Evolutionary conservation across 139 green algal genomes (phyloP).

Genomic region (Gonium pectorale): DNA sequence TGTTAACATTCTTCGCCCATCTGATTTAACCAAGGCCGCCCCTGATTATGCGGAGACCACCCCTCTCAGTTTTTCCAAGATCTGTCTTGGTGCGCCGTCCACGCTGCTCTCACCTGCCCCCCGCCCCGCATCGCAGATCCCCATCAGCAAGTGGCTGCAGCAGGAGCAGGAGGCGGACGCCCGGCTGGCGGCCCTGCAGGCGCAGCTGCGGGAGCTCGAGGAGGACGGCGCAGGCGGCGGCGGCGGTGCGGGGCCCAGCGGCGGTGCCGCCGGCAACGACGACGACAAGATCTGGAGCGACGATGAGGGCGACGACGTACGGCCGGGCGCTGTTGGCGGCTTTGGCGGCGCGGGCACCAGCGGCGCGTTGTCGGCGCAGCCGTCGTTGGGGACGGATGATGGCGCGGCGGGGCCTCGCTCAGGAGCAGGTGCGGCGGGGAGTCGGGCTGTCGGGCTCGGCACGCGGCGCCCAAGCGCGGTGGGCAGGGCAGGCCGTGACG

Average conservation of each 20-base stretch:
- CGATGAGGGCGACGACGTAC: slow-evolving; percentile 10
- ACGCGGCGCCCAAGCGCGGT: too few species aligned
- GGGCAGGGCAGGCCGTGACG: too few species aligned
- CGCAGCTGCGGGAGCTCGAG: slow-evolving; percentile 16
- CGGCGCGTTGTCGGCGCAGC: too few species aligned
- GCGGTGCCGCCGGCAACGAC: slow-evolving; percentile 1
- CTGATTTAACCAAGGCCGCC: not conserved
- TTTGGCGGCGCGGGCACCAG: too few species aligned
- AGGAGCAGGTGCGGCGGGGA: too few species aligned
- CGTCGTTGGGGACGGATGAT: too few species aligned
- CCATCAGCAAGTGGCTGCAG: slow-evolving; percentile 72
- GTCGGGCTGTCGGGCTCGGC: too few species aligned
- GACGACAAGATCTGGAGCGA: slow-evolving; percentile 44
- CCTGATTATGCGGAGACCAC: too few species aligned
- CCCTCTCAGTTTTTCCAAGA: too few species aligned
- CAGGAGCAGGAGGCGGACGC: slow-evolving; percentile 55
- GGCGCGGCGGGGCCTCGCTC: too few species aligned
- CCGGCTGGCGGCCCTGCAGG: slow-evolving; percentile 29
- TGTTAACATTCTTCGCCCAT: not conserved
- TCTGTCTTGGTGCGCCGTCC: too few species aligned
- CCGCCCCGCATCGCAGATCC: slow-evolving; percentile 26
- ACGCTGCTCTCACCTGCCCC: not conserved
- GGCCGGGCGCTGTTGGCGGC: too few species aligned
- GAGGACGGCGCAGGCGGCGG: not conserved
- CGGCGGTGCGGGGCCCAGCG: not conserved